phyloP scores from a whole-genome alignment of 192 early-diverging fungal genomes.

The Coemansia sp. region DNA sequence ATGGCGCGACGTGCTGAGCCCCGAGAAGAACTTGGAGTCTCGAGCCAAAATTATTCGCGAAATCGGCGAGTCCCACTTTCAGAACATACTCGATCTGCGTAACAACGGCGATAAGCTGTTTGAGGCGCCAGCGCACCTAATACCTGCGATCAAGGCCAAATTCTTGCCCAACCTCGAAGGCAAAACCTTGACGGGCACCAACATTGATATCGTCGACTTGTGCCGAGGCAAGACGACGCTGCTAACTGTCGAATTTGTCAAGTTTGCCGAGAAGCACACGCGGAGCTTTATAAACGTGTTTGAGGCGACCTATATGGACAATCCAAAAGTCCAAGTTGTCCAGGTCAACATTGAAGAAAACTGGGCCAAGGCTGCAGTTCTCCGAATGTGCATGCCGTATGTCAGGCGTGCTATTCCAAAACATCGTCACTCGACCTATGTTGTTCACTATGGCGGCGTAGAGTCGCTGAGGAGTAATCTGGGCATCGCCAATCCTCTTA shows the following conservation, averaged over 20 bases:
- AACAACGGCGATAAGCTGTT: slow-evolving; percentile 57
- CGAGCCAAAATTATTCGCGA: slow-evolving; percentile 51
- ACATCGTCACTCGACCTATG: slow-evolving; percentile 27
- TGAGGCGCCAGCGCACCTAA: slow-evolving; percentile 41
- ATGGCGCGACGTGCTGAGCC: slow-evolving; percentile 45
- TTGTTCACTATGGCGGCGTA: slow-evolving; percentile 52
- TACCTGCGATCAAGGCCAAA: slow-evolving; percentile 31
- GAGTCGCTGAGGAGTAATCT: slow-evolving; percentile 39
- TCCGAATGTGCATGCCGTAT: slow-evolving; percentile 44
- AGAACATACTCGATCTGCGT: slow-evolving; percentile 56
- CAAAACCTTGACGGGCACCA: slow-evolving; percentile 31
- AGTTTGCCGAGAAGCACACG: slow-evolving; percentile 54
- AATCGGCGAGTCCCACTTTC: slow-evolving; percentile 53
- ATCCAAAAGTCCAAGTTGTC: slow-evolving; percentile 36
- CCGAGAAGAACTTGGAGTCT: slow-evolving; percentile 55
- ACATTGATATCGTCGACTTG: slow-evolving; percentile 27
- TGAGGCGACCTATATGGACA: slow-evolving; percentile 25
- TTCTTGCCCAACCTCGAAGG: slow-evolving; percentile 53
- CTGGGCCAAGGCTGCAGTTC: slow-evolving; percentile 48
- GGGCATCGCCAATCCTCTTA: slow-evolving; percentile 55
- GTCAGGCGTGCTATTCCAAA: slow-evolving; percentile 33
- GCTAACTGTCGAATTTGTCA: slow-evolving; percentile 51
- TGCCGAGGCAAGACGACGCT: slow-evolving; percentile 43
- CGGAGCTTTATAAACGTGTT: slow-evolving; percentile 45
- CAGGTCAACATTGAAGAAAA: slow-evolving; percentile 57